Conservation (phyloP, 1,139 yeast genomes). For the Hansenula sp. region DNA sequence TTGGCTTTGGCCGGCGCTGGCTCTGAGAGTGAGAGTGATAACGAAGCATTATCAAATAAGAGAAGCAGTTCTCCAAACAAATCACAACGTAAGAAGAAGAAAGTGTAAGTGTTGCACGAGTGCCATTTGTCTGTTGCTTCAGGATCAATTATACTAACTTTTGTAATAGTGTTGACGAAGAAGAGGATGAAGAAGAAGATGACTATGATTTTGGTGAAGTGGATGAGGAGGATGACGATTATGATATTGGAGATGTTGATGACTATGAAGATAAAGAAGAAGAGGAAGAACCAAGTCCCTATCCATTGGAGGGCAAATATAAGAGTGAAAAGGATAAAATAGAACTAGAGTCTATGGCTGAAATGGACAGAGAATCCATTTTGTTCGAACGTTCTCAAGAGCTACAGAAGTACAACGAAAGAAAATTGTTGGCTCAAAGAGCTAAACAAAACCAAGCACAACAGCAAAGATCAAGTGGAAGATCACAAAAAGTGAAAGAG, state of each 20-base stretch:
- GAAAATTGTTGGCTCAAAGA: conserved; percentile 77
- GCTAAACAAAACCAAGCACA: conserved; percentile 54
- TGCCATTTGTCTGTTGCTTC: conserved; percentile 7
- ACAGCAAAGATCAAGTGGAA: conserved; percentile 28
- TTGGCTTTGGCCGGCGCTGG: conserved; percentile 78
- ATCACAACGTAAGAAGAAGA: conserved; percentile 20
- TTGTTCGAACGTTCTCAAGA: conserved; percentile 91
- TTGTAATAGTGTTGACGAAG: conserved; percentile 8
- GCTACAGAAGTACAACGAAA: conserved; percentile 81
- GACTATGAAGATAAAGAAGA: conserved; percentile 24
- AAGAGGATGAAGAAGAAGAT: conserved; percentile 24
- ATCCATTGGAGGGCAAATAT: conserved; percentile 90
- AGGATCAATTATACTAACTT: too few relatives aligned
- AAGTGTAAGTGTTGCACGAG: conserved; percentile 21
- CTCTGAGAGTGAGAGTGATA: conserved; percentile 24
- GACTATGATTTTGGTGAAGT: conserved; percentile 32
- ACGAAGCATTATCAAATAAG: conserved; percentile 23
- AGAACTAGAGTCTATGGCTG: conserved; percentile 71
- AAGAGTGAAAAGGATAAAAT: conserved; percentile 77
- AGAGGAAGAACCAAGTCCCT: conserved; percentile 55
- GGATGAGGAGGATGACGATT: conserved; percentile 30
- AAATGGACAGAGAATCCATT: conserved; percentile 85
- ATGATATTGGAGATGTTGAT: conserved; percentile 25
- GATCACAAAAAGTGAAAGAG: conserved; percentile 30
- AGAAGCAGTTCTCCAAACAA: conserved; percentile 15